These are phyloP conservation scores for Penicillium simplicissimum DNA, from an alignment of 495 filamentous ascomycete species.

Conservation along the genomic window DNA sequence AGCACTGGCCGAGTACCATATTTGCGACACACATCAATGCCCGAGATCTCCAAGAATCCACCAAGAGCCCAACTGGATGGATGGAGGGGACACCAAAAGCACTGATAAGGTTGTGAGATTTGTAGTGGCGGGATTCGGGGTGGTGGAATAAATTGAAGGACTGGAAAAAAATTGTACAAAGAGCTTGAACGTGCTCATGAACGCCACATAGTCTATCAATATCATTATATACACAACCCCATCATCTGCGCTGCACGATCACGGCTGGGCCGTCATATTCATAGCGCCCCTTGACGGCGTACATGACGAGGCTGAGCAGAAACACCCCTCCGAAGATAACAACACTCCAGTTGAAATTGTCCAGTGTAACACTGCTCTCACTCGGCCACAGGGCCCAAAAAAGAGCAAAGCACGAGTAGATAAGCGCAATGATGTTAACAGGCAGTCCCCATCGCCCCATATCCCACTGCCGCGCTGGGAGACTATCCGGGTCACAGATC, in stretches of 20 bases:
- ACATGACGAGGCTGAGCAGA: conserved; percentile 36
- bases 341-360: conserved; percentile 54
- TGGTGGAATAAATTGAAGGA: background rate
- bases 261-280: conserved; percentile 34
- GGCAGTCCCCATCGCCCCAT: conserved; percentile 36
- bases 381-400: conserved; percentile 51
- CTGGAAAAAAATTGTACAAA: background rate
- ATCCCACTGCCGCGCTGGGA: conserved; percentile 44
- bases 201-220: background rate
- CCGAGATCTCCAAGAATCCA: no score
- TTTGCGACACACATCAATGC: no score
- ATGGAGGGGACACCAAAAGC: background rate
- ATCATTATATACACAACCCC: background rate
- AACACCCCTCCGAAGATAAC: conserved; percentile 45
- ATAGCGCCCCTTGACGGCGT: conserved; percentile 28
- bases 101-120: background rate
- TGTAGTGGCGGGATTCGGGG: background rate
- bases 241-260: conserved; percentile 9
- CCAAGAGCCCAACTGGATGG: no score
- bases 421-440: conserved; percentile 40
- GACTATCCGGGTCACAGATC: conserved; percentile 37
- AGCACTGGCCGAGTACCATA: no score
- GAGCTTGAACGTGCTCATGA: background rate
- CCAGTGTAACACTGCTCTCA: conserved; percentile 32
- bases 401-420: conserved; percentile 38